A percentile compares a stretch with the other conserved stretches of the same genome.
Evolutionary conservation across 768 basidiomycete genomes (phyloP).

Genomic region (Psilocybe tampanensis): DNA sequence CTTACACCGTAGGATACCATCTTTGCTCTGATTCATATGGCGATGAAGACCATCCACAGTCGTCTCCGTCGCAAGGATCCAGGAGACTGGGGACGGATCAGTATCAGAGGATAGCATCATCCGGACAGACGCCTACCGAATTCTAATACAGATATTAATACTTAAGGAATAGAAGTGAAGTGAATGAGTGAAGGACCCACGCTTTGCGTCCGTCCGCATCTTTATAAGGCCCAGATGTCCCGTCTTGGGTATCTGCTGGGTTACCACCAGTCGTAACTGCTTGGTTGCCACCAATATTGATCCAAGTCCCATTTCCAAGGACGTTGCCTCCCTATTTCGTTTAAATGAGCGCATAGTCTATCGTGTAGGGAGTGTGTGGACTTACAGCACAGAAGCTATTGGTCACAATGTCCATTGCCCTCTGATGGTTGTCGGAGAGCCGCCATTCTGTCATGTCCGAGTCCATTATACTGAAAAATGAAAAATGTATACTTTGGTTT

Average conservation of each 20-base stretch:
- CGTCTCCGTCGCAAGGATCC: conserved; percentile 60
- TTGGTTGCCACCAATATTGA: conserved; percentile 76
- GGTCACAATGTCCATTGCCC: conserved; percentile 75
- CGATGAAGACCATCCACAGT: conserved; percentile 56
- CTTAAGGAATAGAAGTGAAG: neutral
- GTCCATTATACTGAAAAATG: too few relatives aligned
- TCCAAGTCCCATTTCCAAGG: conserved; percentile 78
- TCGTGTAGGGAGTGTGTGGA: neutral
- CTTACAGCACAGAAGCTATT: conserved; percentile 83
- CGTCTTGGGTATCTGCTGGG: conserved; percentile 44
- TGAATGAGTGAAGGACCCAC: conserved; percentile 32
- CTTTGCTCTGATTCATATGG: conserved; percentile 50
- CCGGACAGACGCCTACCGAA: conserved; percentile 39
- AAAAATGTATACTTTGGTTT: neutral
- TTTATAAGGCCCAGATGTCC: conserved; percentile 48
- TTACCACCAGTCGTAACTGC: conserved; percentile 63
- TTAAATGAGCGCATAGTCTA: neutral
- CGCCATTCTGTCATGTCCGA: conserved; percentile 46
- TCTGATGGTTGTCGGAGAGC: conserved; percentile 52
- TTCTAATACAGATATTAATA: neutral
- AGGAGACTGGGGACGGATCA: conserved; percentile 46
- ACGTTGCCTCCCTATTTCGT: conserved; percentile 47
- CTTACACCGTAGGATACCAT: conserved; percentile 78
- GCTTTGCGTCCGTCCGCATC: conserved; percentile 61
- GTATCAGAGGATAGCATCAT: neutral